phyloP scores from a whole-genome alignment of 2,329 filamentous ascomycete genomes.

The Colletotrichum shisoi region DNA sequence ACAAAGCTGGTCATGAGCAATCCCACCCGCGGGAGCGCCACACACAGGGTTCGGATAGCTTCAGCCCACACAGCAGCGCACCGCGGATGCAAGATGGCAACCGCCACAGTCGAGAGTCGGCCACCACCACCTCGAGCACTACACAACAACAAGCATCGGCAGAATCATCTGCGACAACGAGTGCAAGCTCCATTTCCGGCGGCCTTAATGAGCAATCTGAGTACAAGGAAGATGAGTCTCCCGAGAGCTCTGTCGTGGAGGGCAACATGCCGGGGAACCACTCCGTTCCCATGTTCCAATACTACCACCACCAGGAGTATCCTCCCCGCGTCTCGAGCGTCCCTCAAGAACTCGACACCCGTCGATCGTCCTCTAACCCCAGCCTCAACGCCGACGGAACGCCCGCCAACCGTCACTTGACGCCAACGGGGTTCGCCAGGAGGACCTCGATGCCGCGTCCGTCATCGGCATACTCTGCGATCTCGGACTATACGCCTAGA shows the following conservation, averaged over 20 bases:
- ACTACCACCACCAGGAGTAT: constrained; percentile 66
- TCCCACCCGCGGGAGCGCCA: constrained; percentile 13
- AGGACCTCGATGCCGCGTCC: constrained; percentile 72
- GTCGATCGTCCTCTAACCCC: constrained; percentile 57
- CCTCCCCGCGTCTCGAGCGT: constrained; percentile 54
- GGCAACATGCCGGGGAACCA: constrained; percentile 53
- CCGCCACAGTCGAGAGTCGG: constrained; percentile 63
- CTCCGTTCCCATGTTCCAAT: constrained; percentile 66
- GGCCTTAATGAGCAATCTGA: constrained; percentile 57
- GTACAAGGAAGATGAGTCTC: constrained; percentile 56
- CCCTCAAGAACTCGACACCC: constrained; percentile 53
- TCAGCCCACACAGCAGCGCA: constrained; percentile 49
- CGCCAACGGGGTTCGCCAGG: constrained; percentile 64
- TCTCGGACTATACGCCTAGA: constrained; percentile 71
- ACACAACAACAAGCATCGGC: constrained; percentile 59
- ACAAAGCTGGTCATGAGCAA: constrained; percentile 21
- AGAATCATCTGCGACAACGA: constrained; percentile 64
- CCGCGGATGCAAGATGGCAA: constrained; percentile 50
- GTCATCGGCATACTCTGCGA: constrained; percentile 76
- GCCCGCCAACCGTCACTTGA: constrained; percentile 68
- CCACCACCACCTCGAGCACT: constrained; percentile 57
- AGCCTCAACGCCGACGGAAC: constrained; percentile 58
- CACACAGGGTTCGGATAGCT: constrained; percentile 45
- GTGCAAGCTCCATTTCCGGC: constrained; percentile 64
- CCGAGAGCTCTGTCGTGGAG: constrained; percentile 61